Evolutionary conservation across 2,329 filamentous ascomycete genomes (phyloP).

Genomic region (Beauveria scarabaeidicola): DNA sequence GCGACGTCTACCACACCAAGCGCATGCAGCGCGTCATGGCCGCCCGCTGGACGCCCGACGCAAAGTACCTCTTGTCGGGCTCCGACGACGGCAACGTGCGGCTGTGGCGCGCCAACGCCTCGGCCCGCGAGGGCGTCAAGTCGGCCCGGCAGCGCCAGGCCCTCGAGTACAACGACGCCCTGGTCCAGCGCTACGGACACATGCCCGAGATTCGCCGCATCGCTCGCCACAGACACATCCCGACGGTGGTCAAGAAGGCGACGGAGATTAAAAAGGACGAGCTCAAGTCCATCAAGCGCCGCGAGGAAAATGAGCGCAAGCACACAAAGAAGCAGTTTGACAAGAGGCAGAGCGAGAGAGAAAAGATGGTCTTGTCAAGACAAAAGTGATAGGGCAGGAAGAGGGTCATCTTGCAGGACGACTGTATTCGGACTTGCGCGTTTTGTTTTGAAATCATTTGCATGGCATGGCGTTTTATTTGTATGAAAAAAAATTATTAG

Average conservation of each 20-base stretch:
- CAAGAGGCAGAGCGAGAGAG: conserved; percentile 67
- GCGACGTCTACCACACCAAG: conserved; percentile 95
- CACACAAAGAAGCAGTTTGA: conserved; percentile 78
- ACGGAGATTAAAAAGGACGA: conserved; percentile 90
- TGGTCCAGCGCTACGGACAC: conserved; percentile 78
- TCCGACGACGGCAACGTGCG: conserved; percentile 86
- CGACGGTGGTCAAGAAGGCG: conserved; percentile 91
- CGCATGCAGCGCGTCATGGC: conserved; percentile 94
- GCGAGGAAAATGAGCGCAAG: conserved; percentile 88
- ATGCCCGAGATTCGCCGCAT: conserved; percentile 96
- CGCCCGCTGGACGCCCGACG: conserved; percentile 77
- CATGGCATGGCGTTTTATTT: conserved; percentile 11
- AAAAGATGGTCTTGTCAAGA: conserved; percentile 79
- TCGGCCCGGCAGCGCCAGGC: conserved; percentile 76
- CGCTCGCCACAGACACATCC: conserved; percentile 81
- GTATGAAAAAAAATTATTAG: background rate
- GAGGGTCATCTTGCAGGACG: background rate
- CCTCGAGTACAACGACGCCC: conserved; percentile 81
- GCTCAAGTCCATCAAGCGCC: conserved; percentile 75
- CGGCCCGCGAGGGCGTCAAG: conserved; percentile 75
- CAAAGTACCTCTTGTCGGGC: conserved; percentile 80
- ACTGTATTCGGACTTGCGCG: background rate
- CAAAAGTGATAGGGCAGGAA: conserved; percentile 36
- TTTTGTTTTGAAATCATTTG: conserved; percentile 12
- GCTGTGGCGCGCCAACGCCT: conserved; percentile 83